Evolutionary conservation across 805 yeast species (phyloP), one percentile per base, ranked within the genome.

Genomic region (Teunomyces gatunensis): DNA sequence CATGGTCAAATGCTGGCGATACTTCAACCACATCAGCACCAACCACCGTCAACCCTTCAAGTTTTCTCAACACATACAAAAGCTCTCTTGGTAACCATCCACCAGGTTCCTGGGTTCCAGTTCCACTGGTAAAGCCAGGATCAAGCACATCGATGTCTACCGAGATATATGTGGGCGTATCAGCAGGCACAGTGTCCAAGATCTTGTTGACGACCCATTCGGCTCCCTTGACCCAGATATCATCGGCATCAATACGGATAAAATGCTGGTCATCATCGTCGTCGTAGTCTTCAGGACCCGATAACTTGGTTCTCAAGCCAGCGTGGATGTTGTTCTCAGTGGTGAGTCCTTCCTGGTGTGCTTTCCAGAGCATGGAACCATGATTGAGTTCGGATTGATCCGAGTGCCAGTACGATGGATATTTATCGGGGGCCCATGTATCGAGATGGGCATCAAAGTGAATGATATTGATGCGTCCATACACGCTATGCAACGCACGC

Each of bases 391-490:
- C 81, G 36, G 78, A 69, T 55, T 75, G 78, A 32, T 76, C 75
- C n/a, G 81, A 71, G 55, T 71, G 73, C 85, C 85, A 80, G 58
- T 74, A 78, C 13, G 81, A 69, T 20, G 88, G 86, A 59, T 86
- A 87, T 61, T 82, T 77, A 50, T 78, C 73, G 9, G 95, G 94
- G 52, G 82, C 63, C 92, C 90, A 79, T 4, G 95, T 87, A 63
- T 88, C 95, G 54, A 87, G 74, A 67, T 87, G 95, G 11, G 94
- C 92, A 60, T 88, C 96, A 55, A 88, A 86, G 65, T 88, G 96
- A 47, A 88, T 79, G 32, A 88, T 82, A 18, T 88, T 81, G 43
- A 88, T 65, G 15, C 81, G 81, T 1, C 92, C 94, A 58, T 87
- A 79, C 17, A 77, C 57, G 45, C 78, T 69, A 50, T 78, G 62